Evolutionary conservation across 176 grass and related monocot genomes (phyloP), one percentile per base, ranked within the genome.

Genomic region (Rhipidocladum racemiflorum): DNA sequence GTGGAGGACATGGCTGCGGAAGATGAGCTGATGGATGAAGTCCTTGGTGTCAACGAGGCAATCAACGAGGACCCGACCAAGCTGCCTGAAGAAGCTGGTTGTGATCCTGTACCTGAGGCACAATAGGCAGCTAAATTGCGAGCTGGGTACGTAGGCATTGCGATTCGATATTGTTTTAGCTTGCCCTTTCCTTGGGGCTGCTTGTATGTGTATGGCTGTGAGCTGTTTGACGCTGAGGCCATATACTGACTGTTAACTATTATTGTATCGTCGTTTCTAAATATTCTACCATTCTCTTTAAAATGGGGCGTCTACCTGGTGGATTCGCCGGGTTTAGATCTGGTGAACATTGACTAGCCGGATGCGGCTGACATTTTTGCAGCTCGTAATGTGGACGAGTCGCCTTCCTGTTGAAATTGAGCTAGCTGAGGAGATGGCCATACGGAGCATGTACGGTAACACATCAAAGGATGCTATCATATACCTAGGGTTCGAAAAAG

Each of bases 21-120:
- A 73, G 96, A 95, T 32, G 91, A 95, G 68, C 75, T 98, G 57
- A 91, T 98, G 88, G 96, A 95, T 83, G 96, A 98, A 69, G 91
- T 97, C 30, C 81, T 97, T 38, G 90, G 85, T 21, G 78, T 89
- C 18, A 84, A 81, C 16, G 87, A 92, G 78, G 89, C 61, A 61
- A 85, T 87, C 65, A 90, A 88, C 3, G 92, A 87, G 62, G 86
- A 86, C 66, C 54, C 27, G 18, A 14, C 55, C 61, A 95, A 91
- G 82, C 74, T 69, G 4, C 53, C 82, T 32, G 90, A 93, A 36
- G 56, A 65, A 79, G 72, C 76, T 55, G 90, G 80, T 69, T 70
- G 77, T 65, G 74, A 71, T 32, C 68, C 60, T 54, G 54, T 32
- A 29, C 43, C 46, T 8, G 72, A 87, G 7, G 78, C 66, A 21